Evolutionary conservation across 345 rosid species (phyloP).

Genomic region (Hibiscus syriacus): DNA sequence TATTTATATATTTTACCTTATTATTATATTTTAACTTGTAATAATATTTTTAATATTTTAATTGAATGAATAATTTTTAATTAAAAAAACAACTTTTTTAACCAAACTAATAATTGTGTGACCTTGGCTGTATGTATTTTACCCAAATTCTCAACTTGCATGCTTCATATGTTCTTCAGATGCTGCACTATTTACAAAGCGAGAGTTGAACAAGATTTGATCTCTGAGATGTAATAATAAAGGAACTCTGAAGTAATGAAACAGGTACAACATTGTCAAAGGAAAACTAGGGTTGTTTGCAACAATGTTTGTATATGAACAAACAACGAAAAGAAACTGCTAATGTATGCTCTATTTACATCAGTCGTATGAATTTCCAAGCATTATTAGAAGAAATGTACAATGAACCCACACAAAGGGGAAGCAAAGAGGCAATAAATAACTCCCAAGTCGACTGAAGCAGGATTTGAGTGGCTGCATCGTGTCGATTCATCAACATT

Average conservation of each 20-base stretch:
- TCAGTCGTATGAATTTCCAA: conserved; percentile 23
- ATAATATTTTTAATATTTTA: too few species aligned
- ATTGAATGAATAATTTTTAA: too few species aligned
- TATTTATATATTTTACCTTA: too few species aligned
- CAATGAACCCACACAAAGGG: conserved; percentile 27
- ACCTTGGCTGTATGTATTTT: too few species aligned
- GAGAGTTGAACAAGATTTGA: too few species aligned
- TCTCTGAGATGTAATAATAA: not conserved
- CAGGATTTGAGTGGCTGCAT: conserved; percentile 14
- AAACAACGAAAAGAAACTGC: not conserved
- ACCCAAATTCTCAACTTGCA: too few species aligned
- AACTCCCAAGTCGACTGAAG: conserved; percentile 24
- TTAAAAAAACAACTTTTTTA: too few species aligned
- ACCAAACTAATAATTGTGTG: too few species aligned
- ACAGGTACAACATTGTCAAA: conserved; percentile 17
- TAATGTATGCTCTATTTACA: conserved; percentile 18
- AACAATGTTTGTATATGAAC: conserved; percentile 10
- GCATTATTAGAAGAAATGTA: conserved; percentile 27
- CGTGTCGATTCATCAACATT: conserved; percentile 16
- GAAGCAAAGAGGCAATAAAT: conserved; percentile 23
- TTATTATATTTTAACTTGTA: too few species aligned
- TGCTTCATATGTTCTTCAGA: too few species aligned
- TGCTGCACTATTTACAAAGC: too few species aligned
- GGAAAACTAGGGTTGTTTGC: conserved; percentile 4
- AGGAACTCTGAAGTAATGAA: not conserved